Conservation (phyloP, 2,329 filamentous ascomycete genomes). For the Dryadomyces quercus-mongolicae region DNA sequence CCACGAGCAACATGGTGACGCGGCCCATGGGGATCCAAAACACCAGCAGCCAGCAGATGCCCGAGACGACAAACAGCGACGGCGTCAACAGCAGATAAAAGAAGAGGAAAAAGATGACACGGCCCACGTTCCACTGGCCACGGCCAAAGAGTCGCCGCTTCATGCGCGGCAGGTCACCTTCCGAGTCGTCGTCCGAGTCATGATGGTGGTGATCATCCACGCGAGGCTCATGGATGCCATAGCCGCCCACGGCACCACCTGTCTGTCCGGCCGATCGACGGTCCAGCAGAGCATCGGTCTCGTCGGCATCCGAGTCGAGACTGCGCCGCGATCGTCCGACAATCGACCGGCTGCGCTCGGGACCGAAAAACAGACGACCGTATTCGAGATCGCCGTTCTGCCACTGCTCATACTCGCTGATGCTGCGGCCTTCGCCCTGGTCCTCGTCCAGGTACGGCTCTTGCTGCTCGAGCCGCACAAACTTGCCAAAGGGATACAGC, state of each 20-base stretch:
- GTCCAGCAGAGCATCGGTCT: constrained; percentile 73
- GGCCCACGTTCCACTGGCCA: constrained; percentile 88
- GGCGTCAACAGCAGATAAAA: constrained; percentile 92
- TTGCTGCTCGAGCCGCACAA: constrained; percentile 84
- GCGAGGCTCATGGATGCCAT: not conserved
- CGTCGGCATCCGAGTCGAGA: constrained; percentile 70
- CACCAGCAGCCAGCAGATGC: constrained; percentile 88
- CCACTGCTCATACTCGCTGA: constrained; percentile 98
- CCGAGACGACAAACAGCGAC: constrained; percentile 71
- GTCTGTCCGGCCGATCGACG: constrained; percentile 1
- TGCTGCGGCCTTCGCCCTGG: constrained; percentile 87
- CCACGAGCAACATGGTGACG: constrained; percentile 77
- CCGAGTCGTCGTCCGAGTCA: constrained; percentile 6
- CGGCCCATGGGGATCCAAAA: constrained; percentile 99
- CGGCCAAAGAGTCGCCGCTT: constrained; percentile 89
- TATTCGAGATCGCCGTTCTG: constrained; percentile 95
- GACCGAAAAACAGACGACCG: constrained; percentile 90
- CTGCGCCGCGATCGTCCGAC: constrained; percentile 79
- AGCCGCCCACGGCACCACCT: not conserved
- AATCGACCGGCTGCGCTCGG: constrained; percentile 63
- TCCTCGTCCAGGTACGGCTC: constrained; percentile 93
- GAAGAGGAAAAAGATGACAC: constrained; percentile 90
- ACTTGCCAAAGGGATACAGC: constrained; percentile 94
- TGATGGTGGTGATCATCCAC: not conserved
- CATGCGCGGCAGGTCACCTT: constrained; percentile 26